Conservation (phyloP, 2,329 filamentous ascomycete genomes). For the Paracoccidioides lutzii region DNA sequence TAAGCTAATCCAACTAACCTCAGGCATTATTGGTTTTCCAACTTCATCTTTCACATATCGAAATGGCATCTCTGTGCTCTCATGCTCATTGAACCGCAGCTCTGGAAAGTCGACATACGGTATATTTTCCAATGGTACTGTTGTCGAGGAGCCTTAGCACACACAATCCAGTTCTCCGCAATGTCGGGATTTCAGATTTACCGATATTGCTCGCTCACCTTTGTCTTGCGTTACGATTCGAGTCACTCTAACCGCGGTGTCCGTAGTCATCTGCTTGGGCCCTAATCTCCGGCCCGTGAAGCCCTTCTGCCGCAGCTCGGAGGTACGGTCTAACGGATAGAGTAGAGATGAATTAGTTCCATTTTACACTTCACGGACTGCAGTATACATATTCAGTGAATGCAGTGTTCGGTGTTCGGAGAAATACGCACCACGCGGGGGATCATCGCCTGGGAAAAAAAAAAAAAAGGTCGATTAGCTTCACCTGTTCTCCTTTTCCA, state of each 20-base stretch:
- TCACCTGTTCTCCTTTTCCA: background rate
- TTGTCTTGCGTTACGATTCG: slow-evolving; percentile 75
- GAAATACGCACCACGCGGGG: slow-evolving; percentile 60
- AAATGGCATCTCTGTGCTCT: slow-evolving; percentile 96
- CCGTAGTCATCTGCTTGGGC: slow-evolving; percentile 94
- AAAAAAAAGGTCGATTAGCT: background rate
- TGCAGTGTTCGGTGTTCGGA: slow-evolving; percentile 3
- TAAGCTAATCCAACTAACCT: slow-evolving; percentile 39
- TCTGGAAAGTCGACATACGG: slow-evolving; percentile 80
- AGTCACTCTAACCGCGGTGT: slow-evolving; percentile 90
- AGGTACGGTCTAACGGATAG: slow-evolving; percentile 61
- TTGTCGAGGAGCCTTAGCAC: background rate
- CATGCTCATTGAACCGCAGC: slow-evolving; percentile 76
- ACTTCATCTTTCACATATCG: slow-evolving; percentile 71
- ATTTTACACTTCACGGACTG: background rate
- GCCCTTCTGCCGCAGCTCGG: slow-evolving; percentile 87
- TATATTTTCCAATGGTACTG: slow-evolving; percentile 66
- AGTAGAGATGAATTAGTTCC: background rate
- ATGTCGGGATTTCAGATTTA: background rate
- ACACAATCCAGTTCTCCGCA: background rate
- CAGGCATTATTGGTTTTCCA: slow-evolving; percentile 79
- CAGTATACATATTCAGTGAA: background rate
- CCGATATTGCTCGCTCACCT: slow-evolving; percentile 40
- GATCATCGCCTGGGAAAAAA: slow-evolving; percentile 61
- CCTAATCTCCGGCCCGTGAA: slow-evolving; percentile 79